phyloP scores from a whole-genome alignment of 2,329 filamentous ascomycete genomes.

The Pseudogymnoascus sp. region DNA sequence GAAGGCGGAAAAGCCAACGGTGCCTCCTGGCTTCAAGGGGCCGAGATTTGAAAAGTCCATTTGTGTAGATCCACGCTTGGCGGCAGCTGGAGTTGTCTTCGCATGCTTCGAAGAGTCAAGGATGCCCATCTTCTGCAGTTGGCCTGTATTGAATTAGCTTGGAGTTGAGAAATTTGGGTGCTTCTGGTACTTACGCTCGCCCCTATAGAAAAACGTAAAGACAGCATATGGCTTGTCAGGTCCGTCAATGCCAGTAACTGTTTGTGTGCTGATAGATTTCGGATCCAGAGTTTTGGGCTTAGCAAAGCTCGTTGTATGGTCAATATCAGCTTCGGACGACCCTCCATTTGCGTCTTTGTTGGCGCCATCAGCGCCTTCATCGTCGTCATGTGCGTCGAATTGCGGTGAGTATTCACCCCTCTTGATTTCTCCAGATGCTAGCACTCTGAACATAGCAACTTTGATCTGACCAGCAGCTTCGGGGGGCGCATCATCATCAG shows the following conservation, averaged over 20 bases:
- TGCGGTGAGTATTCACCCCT: conserved; percentile 96
- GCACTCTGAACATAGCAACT: conserved; percentile 88
- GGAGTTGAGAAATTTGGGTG: neutral
- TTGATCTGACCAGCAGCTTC: conserved; percentile 98
- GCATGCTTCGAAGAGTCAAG: conserved; percentile 59
- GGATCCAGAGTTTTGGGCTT: conserved; percentile 94
- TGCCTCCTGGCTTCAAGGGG: conserved; percentile 77
- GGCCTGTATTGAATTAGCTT: conserved; percentile 47
- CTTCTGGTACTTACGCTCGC: conserved; percentile 65
- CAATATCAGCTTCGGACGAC: conserved; percentile 70
- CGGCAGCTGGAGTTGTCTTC: conserved; percentile 50
- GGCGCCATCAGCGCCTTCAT: conserved; percentile 51
- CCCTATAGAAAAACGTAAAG: conserved; percentile 96
- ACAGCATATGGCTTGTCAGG: conserved; percentile 93
- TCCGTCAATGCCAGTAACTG: conserved; percentile 95
- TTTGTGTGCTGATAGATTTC: conserved; percentile 96
- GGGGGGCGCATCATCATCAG: conserved; percentile 76
- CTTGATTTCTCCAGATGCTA: conserved; percentile 95
- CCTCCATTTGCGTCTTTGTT: conserved; percentile 46
- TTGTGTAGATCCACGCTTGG: conserved; percentile 75
- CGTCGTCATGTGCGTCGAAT: conserved; percentile 93
- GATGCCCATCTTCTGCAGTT: conserved; percentile 95
- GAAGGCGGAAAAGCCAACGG: conserved; percentile 84
- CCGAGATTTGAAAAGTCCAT: conserved; percentile 79
- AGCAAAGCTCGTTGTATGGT: conserved; percentile 96